Evolutionary conservation across 768 basidiomycete genomes (phyloP), one percentile per base, ranked within the genome.

Genomic region (Leucocoprinus sp.): DNA sequence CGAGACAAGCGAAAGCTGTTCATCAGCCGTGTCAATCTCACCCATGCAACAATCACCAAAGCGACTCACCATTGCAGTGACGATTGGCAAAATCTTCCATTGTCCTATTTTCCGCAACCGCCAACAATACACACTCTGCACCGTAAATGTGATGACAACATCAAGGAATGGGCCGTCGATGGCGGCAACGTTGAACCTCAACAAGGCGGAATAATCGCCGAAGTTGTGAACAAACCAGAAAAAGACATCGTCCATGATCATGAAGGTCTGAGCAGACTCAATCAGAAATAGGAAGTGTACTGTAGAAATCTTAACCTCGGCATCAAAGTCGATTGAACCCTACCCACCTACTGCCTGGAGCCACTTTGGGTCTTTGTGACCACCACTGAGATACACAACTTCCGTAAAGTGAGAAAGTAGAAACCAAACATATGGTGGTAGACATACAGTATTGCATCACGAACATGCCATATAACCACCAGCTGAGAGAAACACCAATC

Each of bases 381-480:
- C 21, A 4, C 15, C 19, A 9, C 12, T 31, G 37, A 28, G 33
- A 33, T 39, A 46, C 28, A 46, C 12, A 15, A 39, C 29, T 46
- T 14, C 5, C 17, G 12, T 14, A 11, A 6, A 22, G 26, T 14
- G 8, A 12, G 11, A 15, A 9, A 15, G 17, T 23, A 17, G n/a
- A n/a, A 19, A 39, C 2, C 1, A 19, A 15, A 15, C 14, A n/a
- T 31, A 5, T 27, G 26, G 11, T 11, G 11, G 5, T 5, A 27
- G 26, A 27, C 45, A 9, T 26, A 46, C 45, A 26, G 21, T 46
- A 46, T 39, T 46, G 45, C 45, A 46, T 46, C 19, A 46, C 11
- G 6, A 46, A 28, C 15, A 46, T 46, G 15, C 45, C 45, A 33
- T 21, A 46, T 12, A 46, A 37, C 45, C 45, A 46, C 45, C 45